A percentile compares a stretch with the other conserved stretches of the same genome.
Evolutionary conservation across 257 asterid genomes (phyloP).

Genomic region (Solanum tarapatanum): DNA sequence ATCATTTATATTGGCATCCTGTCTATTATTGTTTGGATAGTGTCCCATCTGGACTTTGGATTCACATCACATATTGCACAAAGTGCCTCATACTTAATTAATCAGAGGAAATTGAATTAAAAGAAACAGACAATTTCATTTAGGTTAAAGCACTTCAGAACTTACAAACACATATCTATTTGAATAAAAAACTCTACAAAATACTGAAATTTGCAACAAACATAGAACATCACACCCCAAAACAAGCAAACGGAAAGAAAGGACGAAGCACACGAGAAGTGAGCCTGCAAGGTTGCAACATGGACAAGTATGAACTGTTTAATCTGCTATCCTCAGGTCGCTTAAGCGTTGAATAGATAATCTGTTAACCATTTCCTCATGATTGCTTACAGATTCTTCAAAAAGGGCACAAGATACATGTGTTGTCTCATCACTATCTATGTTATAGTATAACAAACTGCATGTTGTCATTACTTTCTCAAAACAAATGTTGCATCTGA

Average conservation of each 20-base stretch:
- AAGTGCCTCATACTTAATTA: neutral
- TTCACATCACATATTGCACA: neutral
- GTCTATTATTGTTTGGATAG: neutral
- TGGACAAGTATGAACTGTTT: neutral
- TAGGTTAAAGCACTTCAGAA: neutral
- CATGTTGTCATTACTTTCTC: neutral
- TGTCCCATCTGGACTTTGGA: neutral
- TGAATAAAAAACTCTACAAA: neutral
- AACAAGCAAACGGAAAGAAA: neutral
- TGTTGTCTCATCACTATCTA: neutral
- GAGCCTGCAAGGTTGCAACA: conserved; percentile 2
- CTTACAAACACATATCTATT: neutral
- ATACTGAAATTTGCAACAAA: neutral
- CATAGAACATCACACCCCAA: neutral
- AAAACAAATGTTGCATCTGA: neutral
- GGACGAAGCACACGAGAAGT: neutral
- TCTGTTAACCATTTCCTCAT: neutral
- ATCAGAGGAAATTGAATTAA: neutral
- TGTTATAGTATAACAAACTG: neutral
- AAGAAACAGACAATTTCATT: neutral
- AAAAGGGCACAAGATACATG: neutral
- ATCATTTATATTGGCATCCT: neutral
- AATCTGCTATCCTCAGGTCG: neutral
- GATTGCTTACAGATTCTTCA: neutral
- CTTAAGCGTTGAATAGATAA: neutral